Evolutionary conservation across 2,329 filamentous ascomycete species (phyloP), one percentile per base, ranked within the genome.

Genomic region (Diaporthe velutina): DNA sequence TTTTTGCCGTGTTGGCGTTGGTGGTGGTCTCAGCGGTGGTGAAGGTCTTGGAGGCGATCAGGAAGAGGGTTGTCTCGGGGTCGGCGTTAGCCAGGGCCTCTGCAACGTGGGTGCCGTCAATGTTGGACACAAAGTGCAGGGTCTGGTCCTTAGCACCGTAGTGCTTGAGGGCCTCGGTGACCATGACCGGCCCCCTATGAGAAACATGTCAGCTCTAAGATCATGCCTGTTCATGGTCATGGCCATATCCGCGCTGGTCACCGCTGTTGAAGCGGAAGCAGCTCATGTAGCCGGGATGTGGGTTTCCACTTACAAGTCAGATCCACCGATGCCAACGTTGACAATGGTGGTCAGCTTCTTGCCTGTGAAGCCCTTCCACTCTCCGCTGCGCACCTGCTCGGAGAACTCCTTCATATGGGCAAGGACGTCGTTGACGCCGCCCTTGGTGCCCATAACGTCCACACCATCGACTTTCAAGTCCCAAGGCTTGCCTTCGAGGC

Each of bases 321-420:
- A 98, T 79, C 97, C 97, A 85, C 97, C 97, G 84, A 99, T 99
- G 82, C 97, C 97, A 82, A 99, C 92, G 86, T 99, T 99, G 91
- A 99, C 87, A 81, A 99, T 96, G 84, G 92, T 98, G 80, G 96
- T 95, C 79, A 99, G 94, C 88, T 95, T 95, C 93, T 98, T 98
- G 85, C 97, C 97, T 52, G 95, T 97, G 88, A 92, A 98, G 74
- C 97, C 97, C 88, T 96, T 98, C 97, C 97, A 99, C 83, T 95
- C 91, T 78, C 97, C 97, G 83, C 94, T 97, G 82, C 97, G 92
- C 74, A 99, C 93, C 86, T 98, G 93, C 87, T 98, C 95, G 58
- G 94, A 96, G 87, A 99, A 99, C 86, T 97, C 95, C 90, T 98
- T 98, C 94, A 99, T 98, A 88, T 99, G 97, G 77, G 97, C 90